phyloP scores from a whole-genome alignment of 345 rosid genomes.

The Turnera subulata region DNA sequence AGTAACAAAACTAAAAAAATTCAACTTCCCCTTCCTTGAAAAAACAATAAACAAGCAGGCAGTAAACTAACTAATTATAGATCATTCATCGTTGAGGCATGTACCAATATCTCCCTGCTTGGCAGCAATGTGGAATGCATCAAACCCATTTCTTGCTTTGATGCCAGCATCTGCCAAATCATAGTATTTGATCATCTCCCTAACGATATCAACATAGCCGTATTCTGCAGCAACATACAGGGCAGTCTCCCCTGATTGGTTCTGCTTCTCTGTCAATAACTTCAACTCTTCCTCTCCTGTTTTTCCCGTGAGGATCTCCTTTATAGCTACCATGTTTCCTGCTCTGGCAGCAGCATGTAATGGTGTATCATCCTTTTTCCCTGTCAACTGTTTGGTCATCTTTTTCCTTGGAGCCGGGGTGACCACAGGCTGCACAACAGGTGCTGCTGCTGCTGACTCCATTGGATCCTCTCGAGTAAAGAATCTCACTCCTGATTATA shows the following conservation, averaged over 20 bases:
- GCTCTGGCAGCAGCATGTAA: conserved; percentile 80
- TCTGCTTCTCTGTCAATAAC: conserved; percentile 59
- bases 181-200: conserved; percentile 72
- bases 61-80: background rate
- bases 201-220: conserved; percentile 65
- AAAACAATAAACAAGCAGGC: too few species aligned
- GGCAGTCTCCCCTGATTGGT: conserved; percentile 87
- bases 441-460: conserved; percentile 14
- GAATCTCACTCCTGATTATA: background rate
- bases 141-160: conserved; percentile 91
- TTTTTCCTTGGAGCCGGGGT: conserved; percentile 41
- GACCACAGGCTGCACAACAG: conserved; percentile 7
- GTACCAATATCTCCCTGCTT: conserved; percentile 94
- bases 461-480: conserved; percentile 19
- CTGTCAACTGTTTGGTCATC: conserved; percentile 84
- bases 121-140: conserved; percentile 93
- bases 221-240: conserved; percentile 91
- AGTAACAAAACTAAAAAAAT: conserved; percentile 9
- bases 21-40: background rate
- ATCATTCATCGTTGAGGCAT: conserved; percentile 2
- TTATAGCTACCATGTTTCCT: conserved; percentile 47
- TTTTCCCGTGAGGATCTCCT: conserved; percentile 43
- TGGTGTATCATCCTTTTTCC: conserved; percentile 71
- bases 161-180: conserved; percentile 72
- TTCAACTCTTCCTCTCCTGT: conserved; percentile 43